phyloP scores from a whole-genome alignment of 1,284 basidiomycete species.

The Dichomitus squalens region DNA sequence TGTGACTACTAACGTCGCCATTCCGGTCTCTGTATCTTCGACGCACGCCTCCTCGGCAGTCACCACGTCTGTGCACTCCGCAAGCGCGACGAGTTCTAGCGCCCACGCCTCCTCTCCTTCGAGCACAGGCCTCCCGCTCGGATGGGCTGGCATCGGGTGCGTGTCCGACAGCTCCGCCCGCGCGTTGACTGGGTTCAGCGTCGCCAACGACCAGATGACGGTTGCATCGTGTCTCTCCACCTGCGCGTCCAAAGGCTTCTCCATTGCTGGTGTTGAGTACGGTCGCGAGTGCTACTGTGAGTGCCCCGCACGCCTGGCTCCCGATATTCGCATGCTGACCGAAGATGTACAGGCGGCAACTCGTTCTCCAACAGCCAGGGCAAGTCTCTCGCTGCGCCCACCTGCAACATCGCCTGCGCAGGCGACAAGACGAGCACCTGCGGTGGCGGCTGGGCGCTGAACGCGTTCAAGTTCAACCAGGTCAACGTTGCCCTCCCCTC shows the following conservation, averaged over 20 bases:
- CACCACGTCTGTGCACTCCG: conserved; percentile 11
- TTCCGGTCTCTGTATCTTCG: conserved; percentile 1
- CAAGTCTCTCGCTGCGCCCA: conserved; percentile 13
- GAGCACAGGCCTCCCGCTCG: background rate
- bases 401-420: conserved; percentile 26
- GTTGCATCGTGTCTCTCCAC: conserved; percentile 15
- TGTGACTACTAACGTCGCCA: conserved; percentile 1
- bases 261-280: conserved; percentile 29
- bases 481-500: conserved; percentile 3
- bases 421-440: conserved; percentile 19
- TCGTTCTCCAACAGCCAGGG: conserved; percentile 22
- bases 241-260: conserved; percentile 26
- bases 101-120: background rate
- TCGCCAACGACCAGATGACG: conserved; percentile 21
- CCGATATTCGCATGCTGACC: background rate
- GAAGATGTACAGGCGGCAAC: conserved; percentile 20
- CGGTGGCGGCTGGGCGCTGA: conserved; percentile 28
- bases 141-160: conserved; percentile 21
- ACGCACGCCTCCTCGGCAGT: background rate
- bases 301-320: background rate
- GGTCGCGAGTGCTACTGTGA: conserved; percentile 33
- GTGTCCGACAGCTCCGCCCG: conserved; percentile 21
- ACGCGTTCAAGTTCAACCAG: conserved; percentile 17
- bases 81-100: conserved; percentile 13
- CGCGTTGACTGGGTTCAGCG: conserved; percentile 22